Base-by-base conservation (phyloP, 2,329 filamentous ascomycete genomes). In the Colletotrichum sojae region DNA sequence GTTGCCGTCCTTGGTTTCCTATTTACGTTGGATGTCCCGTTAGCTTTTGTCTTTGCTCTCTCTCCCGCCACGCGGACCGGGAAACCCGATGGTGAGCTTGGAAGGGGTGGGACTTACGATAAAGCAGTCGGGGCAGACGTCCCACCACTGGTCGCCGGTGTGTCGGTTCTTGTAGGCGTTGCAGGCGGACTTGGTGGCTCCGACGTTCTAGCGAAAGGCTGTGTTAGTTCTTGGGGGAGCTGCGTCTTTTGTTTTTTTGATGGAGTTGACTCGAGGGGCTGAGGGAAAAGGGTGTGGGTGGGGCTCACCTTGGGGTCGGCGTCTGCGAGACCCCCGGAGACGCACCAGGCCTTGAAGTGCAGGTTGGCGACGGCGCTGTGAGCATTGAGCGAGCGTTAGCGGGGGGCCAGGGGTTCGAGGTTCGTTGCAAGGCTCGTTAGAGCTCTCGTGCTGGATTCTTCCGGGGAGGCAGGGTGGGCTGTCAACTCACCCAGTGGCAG, bases 1-100 rank as follows among this genome's bases (percentile, higher is more conserved):
- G 45, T 59, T 45, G 56, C 49, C 56, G 25, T 59, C 56, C 45
- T 59, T 59, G 45, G 49, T 45, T 18, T 45, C 56, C 56, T 59
- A 45, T 39, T 39, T 31, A 2, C 6, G 22, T 25, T 25, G 22
- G 10, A n/a, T n/a, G 18, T 25, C 8, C 12, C 0, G 45, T 59
- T 25, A 49, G 56, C 45, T 20, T 25, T 25, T 3, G 16, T 13
- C 0, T 16, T 15, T 4, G 1, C 22, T 18, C 36, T 0, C 2
- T 0, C 8, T 57, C 9, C n/a, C 22, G 2, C 22, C 22, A 22
- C 4, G 22, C 22, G 22, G 22, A 4, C 4, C 5, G 2, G 22
- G 22, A 25, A 3, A 25, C 4, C 22, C 4, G 22, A 25, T 25
- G 4, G 22, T 12, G 3, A 25, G n/a, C n/a, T n/a, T n/a, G n/a